These are phyloP conservation scores for Triadica sebifera DNA, from an alignment of 345 rosid species.

Conservation along the genomic window DNA sequence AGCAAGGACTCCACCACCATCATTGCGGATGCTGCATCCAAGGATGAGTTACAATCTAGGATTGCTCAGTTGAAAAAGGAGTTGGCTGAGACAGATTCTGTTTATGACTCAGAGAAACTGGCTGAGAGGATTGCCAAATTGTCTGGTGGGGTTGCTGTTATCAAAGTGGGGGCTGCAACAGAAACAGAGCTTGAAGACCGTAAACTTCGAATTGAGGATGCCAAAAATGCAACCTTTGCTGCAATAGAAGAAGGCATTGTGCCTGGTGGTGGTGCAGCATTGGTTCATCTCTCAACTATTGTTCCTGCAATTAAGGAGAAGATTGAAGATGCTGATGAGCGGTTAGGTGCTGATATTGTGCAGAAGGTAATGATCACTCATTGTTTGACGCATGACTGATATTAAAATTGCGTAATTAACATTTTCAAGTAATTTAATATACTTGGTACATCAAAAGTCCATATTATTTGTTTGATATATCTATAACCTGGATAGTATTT, in stretches of 20 bases:
- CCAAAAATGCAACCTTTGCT: conserved; percentile 95
- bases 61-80: conserved; percentile 83
- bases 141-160: conserved; percentile 95
- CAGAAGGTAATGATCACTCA: conserved; percentile 58
- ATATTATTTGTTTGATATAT: too few relatives aligned
- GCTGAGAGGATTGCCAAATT: conserved; percentile 96
- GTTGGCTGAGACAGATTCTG: conserved; percentile 83
- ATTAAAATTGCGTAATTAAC: too few relatives aligned
- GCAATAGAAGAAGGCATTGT: conserved; percentile 98
- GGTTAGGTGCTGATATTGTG: conserved; percentile 88
- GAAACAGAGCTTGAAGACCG: conserved; percentile 98
- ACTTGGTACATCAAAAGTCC: too few relatives aligned
- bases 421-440: too few relatives aligned
- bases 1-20: conserved; percentile 80
- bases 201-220: conserved; percentile 91
- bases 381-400: too few relatives aligned
- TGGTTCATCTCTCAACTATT: conserved; percentile 71
- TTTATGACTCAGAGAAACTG: conserved; percentile 79
- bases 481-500: background rate
- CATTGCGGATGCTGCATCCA: conserved; percentile 91
- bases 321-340: conserved; percentile 77
- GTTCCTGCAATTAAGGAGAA: conserved; percentile 77
- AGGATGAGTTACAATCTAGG: conserved; percentile 85
- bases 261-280: conserved; percentile 94
- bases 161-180: conserved; percentile 98